A percentile compares a stretch with the other conserved stretches of the same genome.
These are phyloP conservation scores for Paxillus involutus DNA, from an alignment of 768 basidiomycete species.

Conservation along the genomic window DNA sequence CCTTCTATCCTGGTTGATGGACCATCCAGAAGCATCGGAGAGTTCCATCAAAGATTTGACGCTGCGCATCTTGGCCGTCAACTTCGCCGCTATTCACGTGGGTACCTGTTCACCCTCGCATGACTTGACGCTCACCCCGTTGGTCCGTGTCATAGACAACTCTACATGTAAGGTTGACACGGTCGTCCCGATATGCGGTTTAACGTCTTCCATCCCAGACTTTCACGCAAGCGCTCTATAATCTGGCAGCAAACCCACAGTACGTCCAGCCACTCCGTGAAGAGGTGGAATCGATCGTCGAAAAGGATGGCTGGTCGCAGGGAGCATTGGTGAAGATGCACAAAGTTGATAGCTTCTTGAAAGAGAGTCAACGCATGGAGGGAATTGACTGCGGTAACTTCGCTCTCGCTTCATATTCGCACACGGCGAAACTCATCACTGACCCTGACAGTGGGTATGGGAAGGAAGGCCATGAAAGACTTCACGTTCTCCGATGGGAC, in stretches of 20 bases:
- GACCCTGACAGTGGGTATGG: conserved; percentile 23
- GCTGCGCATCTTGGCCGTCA: conserved; percentile 11
- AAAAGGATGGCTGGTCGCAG: conserved; percentile 31
- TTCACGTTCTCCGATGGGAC: conserved; percentile 40
- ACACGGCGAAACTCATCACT: neutral
- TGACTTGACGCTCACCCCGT: neutral
- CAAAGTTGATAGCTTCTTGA: conserved; percentile 43
- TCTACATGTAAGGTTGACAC: conserved; percentile 8
- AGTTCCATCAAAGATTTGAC: conserved; percentile 20
- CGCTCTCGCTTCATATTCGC: neutral
- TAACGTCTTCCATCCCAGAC: conserved; percentile 14
- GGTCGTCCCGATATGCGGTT: neutral
- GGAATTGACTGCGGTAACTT: conserved; percentile 27
- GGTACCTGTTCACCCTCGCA: neutral
- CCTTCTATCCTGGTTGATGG: conserved; percentile 24
- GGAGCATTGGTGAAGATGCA: conserved; percentile 28
- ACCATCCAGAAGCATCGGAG: conserved; percentile 9
- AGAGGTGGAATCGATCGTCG: conserved; percentile 34
- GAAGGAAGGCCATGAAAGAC: conserved; percentile 32
- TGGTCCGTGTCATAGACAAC: conserved; percentile 12
- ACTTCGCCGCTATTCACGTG: conserved; percentile 23
- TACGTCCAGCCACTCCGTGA: conserved; percentile 35
- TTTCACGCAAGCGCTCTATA: conserved; percentile 34
- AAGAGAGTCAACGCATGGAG: conserved; percentile 33
- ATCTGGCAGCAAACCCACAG: conserved; percentile 36